Evolutionary conservation across 1,284 basidiomycete species (phyloP).

Genomic region (Stygiomarasmius scandens): DNA sequence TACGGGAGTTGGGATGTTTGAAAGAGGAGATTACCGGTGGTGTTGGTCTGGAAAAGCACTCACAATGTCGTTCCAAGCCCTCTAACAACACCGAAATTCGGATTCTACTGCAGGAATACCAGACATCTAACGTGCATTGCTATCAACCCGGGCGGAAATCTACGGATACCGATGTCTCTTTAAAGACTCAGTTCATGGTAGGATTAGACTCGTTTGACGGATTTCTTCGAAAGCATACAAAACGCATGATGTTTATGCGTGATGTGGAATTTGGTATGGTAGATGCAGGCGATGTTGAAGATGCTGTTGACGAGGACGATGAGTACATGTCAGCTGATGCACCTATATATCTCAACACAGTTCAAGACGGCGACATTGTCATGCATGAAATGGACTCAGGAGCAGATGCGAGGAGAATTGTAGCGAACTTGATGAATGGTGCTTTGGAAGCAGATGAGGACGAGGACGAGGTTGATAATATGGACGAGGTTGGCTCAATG

Average conservation of each 20-base stretch:
- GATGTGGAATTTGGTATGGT: background rate
- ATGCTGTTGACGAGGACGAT: too few relatives aligned
- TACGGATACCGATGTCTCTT: background rate
- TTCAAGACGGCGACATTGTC: too few relatives aligned
- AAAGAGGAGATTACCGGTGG: background rate
- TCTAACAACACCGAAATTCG: background rate
- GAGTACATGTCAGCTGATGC: too few relatives aligned
- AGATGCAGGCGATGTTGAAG: too few relatives aligned
- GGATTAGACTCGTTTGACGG: background rate
- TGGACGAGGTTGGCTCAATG: too few relatives aligned
- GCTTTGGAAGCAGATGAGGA: too few relatives aligned
- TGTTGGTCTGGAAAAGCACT: background rate
- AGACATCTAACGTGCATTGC: background rate
- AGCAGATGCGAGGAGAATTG: too few relatives aligned
- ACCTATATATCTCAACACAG: too few relatives aligned
- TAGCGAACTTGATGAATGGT: too few relatives aligned
- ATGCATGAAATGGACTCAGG: too few relatives aligned
- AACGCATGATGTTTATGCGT: background rate
- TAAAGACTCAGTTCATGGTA: background rate
- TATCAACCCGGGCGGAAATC: background rate
- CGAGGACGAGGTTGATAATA: too few relatives aligned
- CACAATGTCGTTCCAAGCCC: background rate
- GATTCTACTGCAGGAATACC: background rate
- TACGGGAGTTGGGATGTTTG: slow-evolving; percentile 4
- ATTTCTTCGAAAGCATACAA: background rate